Base-by-base conservation (phyloP, 164 flowering plant species). In the Magnolia kwangsiensis region DNA sequence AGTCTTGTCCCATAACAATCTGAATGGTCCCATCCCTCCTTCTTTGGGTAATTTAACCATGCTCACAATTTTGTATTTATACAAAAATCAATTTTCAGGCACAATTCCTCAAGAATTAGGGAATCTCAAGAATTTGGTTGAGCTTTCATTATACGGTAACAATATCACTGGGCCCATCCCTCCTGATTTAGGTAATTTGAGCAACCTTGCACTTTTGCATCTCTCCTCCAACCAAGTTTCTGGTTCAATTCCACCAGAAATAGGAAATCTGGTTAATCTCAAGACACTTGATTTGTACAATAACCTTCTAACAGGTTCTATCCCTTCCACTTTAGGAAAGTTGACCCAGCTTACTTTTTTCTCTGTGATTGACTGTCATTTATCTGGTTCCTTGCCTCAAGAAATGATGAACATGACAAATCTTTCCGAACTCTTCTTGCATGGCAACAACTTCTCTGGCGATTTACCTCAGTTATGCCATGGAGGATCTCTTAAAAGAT, bases 1-100 rank as follows among this genome's bases (percentile, higher is more conserved):
- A 66, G 90, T 88, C 79, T 86, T 92, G 67, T 87, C 92, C 2
- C 51, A 8, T 8, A 82, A 79, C 75, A 4, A 11, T 21, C 20
- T 82, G 11, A 51, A 19, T 10, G 78, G 78, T 27, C 13, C 75
- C 10, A 70, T 79, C 20, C 81, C 84, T 61, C 27, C 80, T 3
- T 50, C 73, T 45, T 64, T 82, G 51, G 81, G 79, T 51, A 79
- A 76, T 31, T 59, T 79, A 58, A 69, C 81, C 7, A 71, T 0
- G 21, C 29, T 82, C n/a, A 1, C 3, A 8, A 27, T 27, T 27
- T 27, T 27, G 29, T 27, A 27, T 27, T 27, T 27, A 27, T 27
- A 27, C 29, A 1, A 27, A 27, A 27, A 27, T 7, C 21, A 21
- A 76, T 65, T 19, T 31, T 82, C 24, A 23, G 20, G 37, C 14